phyloP scores from a whole-genome alignment of 805 yeast genomes.

The Candida oleophila region DNA sequence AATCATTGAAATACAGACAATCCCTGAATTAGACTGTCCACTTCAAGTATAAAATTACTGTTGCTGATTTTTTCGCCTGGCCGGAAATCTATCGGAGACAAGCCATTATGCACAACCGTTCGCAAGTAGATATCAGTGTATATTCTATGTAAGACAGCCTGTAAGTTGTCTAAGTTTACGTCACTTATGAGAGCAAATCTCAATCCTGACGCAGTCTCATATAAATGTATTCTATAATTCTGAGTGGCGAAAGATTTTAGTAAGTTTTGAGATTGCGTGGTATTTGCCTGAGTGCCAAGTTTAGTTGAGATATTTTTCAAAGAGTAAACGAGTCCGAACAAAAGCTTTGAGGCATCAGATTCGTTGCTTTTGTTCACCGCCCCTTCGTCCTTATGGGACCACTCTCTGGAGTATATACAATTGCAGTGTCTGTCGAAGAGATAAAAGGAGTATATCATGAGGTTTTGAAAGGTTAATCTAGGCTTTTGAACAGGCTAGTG shows the following conservation, averaged over 20 bases:
- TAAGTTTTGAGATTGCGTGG: conserved; percentile 20
- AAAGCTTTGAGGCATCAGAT: conserved; percentile 72
- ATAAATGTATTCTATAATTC: conserved; percentile 73
- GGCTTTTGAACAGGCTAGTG: too few species aligned
- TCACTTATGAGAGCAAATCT: conserved; percentile 77
- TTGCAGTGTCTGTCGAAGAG: conserved; percentile 89
- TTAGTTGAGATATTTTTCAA: conserved; percentile 71
- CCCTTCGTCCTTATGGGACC: conserved; percentile 17
- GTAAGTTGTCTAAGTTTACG: conserved; percentile 53
- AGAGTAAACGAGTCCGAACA: conserved; percentile 84
- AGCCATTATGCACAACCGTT: conserved; percentile 56
- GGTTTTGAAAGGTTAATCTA: background rate
- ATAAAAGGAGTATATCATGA: conserved; percentile 73
- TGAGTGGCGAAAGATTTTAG: conserved; percentile 67
- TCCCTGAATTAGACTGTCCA: conserved; percentile 47
- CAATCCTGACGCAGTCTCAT: conserved; percentile 76
- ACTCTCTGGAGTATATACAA: conserved; percentile 81
- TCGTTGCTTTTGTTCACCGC: conserved; percentile 51
- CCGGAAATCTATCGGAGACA: conserved; percentile 56
- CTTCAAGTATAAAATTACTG: conserved; percentile 51
- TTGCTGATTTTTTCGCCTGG: conserved; percentile 54
- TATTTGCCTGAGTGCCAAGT: conserved; percentile 22
- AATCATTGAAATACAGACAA: conserved; percentile 19
- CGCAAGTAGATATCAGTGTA: conserved; percentile 60
- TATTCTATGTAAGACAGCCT: conserved; percentile 53